Evolutionary conservation across 2,329 filamentous ascomycete species (phyloP).

Genomic region (Elsinoe ampelina): DNA sequence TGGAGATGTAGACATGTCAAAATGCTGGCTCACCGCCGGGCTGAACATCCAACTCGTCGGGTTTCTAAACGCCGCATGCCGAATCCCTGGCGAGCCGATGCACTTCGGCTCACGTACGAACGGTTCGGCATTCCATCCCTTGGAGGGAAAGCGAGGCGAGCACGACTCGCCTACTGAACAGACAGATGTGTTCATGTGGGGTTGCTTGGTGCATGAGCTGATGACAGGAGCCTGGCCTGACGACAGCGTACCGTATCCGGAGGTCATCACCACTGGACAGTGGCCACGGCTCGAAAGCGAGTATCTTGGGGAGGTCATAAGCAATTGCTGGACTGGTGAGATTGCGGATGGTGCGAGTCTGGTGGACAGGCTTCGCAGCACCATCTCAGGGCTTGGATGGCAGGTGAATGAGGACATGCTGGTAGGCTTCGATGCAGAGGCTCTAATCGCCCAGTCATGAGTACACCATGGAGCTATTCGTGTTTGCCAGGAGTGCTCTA

Average conservation of each 20-base stretch:
- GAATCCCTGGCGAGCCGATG: background rate
- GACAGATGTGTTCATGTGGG: background rate
- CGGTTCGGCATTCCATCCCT: background rate
- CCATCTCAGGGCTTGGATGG: background rate
- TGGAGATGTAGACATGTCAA: background rate
- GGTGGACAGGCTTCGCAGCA: background rate
- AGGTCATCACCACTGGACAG: background rate
- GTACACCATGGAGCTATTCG: no score
- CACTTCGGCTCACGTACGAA: background rate
- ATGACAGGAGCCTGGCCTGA: background rate
- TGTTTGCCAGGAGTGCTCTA: no score
- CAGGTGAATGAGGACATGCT: background rate
- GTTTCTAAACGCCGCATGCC: background rate
- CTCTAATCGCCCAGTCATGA: background rate
- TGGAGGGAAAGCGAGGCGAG: background rate
- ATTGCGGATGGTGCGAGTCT: background rate
- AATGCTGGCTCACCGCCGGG: background rate
- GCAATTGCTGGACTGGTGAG: background rate
- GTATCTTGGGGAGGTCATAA: background rate
- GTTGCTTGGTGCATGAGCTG: background rate
- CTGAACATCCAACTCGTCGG: background rate
- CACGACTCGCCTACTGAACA: background rate
- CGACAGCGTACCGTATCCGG: background rate
- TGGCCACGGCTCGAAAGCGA: background rate
- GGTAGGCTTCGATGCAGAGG: background rate